Evolutionary conservation across 2,329 filamentous ascomycete species (phyloP), one percentile per base, ranked within the genome.

Genomic region (Mycosphaerella sp.): DNA sequence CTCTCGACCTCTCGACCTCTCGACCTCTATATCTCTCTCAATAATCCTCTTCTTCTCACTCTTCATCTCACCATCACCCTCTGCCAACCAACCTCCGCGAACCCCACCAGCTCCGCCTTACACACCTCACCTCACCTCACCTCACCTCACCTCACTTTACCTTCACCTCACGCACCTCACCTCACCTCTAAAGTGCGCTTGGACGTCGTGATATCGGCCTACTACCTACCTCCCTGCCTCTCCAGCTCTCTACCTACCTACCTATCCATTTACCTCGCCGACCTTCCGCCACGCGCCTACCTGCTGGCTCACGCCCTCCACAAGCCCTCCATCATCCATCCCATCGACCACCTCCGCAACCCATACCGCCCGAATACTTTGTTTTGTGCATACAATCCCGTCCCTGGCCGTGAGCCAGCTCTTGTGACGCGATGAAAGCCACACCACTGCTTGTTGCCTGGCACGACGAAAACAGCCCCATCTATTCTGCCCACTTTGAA

Each of bases 401-500:
- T 39, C 12, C 10, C 56, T 55, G 56, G 53, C 53, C 31, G 31
- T 32, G 41, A 50, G 56, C 56, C 56, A 55, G 49, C 52, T 31
- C 41, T 29, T 14, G n/a, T 46, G 41, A 10, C 63, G 67, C 54
- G 48, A 98, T 98, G 93, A 97, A 95, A 81, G 91, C 90, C 69
- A 86, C 89, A 68, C 92, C 93, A 65, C 81, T 98, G 64, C 92
- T 97, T 70, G 92, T 98, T 75, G 89, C 95, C 78, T 98, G 93
- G 93, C 95, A 98, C 74, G 89, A 96, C 73, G 89, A 95, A 69
- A 95, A 95, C 75, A 84, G 89, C 66, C 93, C 93, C 55, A 91
- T 98, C 70, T 98, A 97, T 76, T 96, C 92, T 42, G 89, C 90
- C 64, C 92, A 97, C 72, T 98, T 97, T 70, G 92, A 98, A 70